Evolutionary conservation across 1,284 basidiomycete species (phyloP), one percentile per base, ranked within the genome.

Genomic region (Peniophora sp.): DNA sequence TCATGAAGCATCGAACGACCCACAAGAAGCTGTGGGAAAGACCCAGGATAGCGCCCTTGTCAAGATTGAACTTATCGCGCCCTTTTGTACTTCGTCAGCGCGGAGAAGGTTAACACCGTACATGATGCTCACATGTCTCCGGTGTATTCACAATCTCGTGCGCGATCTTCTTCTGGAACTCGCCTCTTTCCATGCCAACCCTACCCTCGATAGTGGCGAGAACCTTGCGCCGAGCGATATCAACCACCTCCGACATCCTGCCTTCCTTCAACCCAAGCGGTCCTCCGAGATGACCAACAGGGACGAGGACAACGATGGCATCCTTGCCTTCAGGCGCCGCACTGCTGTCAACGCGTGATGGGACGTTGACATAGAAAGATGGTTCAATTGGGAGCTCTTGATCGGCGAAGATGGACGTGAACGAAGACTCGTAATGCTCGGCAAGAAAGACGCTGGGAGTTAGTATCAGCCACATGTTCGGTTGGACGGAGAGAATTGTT

Each of bases 291-390:
- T 49, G 62, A 14, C 64, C 61, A 19, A 63, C 60, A 8, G 63
- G 65, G 12, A 69, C 61, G 11, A 69, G 61, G 9, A 68, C 56
- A 35, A 66, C 63, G 2, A 69, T 43, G 0, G 60, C 47, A 51
- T 67, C 67, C 55, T 65, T 67, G 8, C 62, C 66, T 50, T 61
- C 58, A 5, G 65, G 67, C 2, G 67, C 60, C 1, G 66, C 66
- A 1, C 62, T 49, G 2, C 61, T 54, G 34, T 55, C 54, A 6
- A 51, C 36, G 12, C 54, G 54, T 17, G 45, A 48, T 5, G 54
- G 54, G 3, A 75, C 73, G 55, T 77, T 74, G 60, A 77, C 71
- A 62, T 77, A 77, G 63, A 77, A 77, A 11, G 68, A 71, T 1
- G 75, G 74, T 51, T 77, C 72, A n/a, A 65, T 56, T 1, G 75